These are phyloP conservation scores for Naganishia cerealis DNA, from an alignment of 1,284 basidiomycete species.

Conservation along the genomic window DNA sequence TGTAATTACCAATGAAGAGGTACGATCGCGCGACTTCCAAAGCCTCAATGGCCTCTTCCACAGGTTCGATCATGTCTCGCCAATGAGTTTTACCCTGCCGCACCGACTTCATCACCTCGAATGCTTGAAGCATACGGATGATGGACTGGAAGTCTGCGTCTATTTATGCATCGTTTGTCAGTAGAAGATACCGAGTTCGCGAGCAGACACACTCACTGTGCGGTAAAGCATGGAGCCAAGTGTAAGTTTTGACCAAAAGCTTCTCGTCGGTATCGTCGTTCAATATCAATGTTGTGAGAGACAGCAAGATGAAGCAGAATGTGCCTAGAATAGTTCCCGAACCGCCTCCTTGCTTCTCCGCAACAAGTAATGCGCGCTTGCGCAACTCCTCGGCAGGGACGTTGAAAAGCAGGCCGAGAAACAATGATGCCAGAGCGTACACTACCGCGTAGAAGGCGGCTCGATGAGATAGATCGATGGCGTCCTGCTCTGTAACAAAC, in stretches of 20 bases:
- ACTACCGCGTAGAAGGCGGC: constrained; percentile 18
- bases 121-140: constrained; percentile 16
- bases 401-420: constrained; percentile 25
- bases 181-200: background rate
- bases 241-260: constrained; percentile 3
- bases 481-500: constrained; percentile 26
- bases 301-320: constrained; percentile 7
- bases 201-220: constrained; percentile 8
- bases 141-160: constrained; percentile 18
- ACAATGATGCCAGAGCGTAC: constrained; percentile 22
- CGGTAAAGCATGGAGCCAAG: constrained; percentile 10
- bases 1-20: constrained; percentile 16
- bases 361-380: constrained; percentile 6
- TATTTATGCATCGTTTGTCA: background rate
- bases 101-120: constrained; percentile 8
- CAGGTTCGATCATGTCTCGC: constrained; percentile 15
- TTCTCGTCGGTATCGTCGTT: constrained; percentile 13
- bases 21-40: constrained; percentile 26
- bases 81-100: background rate
- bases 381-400: constrained; percentile 2
- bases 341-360: constrained; percentile 2
- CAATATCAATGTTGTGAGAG: constrained; percentile 11
- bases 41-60: constrained; percentile 21
- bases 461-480: constrained; percentile 1
- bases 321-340: constrained; percentile 21